A percentile compares a stretch with the other conserved stretches of the same genome.
phyloP scores from a whole-genome alignment of 139 green algal species.

The Micromonas commoda region DNA sequence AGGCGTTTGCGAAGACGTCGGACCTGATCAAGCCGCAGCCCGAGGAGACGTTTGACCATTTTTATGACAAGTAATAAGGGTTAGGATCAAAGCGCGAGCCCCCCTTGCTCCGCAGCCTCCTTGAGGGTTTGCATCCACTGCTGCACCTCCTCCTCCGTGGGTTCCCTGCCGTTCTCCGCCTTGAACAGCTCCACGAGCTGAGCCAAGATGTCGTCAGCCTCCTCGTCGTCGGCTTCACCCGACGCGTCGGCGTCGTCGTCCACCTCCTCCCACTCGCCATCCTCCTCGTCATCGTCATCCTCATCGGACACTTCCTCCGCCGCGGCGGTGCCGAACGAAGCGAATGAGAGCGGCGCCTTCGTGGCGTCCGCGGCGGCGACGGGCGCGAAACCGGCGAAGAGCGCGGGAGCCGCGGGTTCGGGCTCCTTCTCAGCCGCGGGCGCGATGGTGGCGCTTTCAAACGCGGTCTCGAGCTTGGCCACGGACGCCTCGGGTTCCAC shows the following conservation, averaged over 20 bases:
- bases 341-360: background rate
- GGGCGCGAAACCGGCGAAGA: background rate
- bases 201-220: slow-evolving; percentile 19
- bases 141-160: slow-evolving; percentile 23
- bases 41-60: slow-evolving; percentile 9
- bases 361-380: background rate
- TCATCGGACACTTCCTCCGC: background rate
- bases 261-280: background rate
- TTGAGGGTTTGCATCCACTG: slow-evolving; percentile 24
- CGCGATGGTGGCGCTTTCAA: background rate
- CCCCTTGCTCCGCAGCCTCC: slow-evolving; percentile 17
- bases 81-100: background rate
- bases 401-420: too few species aligned
- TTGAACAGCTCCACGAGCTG: slow-evolving; percentile 25
- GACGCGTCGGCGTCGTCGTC: background rate
- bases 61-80: background rate
- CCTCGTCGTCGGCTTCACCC: background rate
- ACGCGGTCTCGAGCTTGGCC: background rate
- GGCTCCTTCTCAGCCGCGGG: too few species aligned
- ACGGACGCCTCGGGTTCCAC: background rate
- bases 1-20: background rate
- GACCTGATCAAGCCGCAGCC: slow-evolving; percentile 1
- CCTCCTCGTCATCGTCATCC: background rate
- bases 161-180: slow-evolving; percentile 16
- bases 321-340: background rate